A percentile compares a stretch with the other conserved stretches of the same genome.
Conservation (phyloP, 768 basidiomycete genomes). For the Macrocybe gigantea region DNA sequence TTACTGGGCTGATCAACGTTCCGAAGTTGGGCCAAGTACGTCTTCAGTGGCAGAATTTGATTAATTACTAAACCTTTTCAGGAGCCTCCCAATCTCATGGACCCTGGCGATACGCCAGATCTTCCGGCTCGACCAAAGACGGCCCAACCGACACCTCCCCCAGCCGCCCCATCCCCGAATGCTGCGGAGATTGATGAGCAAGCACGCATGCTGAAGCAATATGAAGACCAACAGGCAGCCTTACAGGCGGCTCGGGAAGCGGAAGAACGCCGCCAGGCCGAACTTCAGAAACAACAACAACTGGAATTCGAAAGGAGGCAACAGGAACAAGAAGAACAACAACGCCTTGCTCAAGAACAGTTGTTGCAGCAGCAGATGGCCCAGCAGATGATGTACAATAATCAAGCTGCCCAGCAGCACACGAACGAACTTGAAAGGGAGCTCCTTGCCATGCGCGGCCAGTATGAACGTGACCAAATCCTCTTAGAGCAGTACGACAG, state of each 20-base stretch:
- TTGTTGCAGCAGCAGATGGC: conserved; percentile 75
- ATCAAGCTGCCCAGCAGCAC: conserved; percentile 64
- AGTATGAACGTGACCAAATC: conserved; percentile 97
- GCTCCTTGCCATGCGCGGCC: conserved; percentile 88
- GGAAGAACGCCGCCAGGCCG: conserved; percentile 77
- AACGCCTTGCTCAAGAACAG: conserved; percentile 85
- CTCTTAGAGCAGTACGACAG: conserved; percentile 96
- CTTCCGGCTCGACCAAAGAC: conserved; percentile 79
- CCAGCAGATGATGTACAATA: conserved; percentile 78
- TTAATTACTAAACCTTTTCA: conserved; percentile 20
- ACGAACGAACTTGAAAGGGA: conserved; percentile 86
- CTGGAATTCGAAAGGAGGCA: conserved; percentile 89
- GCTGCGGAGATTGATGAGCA: conserved; percentile 80
- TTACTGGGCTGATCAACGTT: conserved; percentile 96
- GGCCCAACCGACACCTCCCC: conserved; percentile 51
- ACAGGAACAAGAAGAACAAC: conserved; percentile 78
- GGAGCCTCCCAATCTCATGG: conserved; percentile 95
- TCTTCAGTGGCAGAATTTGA: background rate
- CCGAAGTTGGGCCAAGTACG: conserved; percentile 90
- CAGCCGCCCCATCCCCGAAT: conserved; percentile 70
- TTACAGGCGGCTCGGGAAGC: conserved; percentile 75
- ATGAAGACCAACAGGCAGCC: conserved; percentile 91
- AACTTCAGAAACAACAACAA: conserved; percentile 74
- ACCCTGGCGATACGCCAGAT: conserved; percentile 78
- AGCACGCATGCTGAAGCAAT: conserved; percentile 89